Evolutionary conservation across 768 basidiomycete species (phyloP), one percentile per base, ranked within the genome.

Genomic region (Sporobolomyces pararoseus): DNA sequence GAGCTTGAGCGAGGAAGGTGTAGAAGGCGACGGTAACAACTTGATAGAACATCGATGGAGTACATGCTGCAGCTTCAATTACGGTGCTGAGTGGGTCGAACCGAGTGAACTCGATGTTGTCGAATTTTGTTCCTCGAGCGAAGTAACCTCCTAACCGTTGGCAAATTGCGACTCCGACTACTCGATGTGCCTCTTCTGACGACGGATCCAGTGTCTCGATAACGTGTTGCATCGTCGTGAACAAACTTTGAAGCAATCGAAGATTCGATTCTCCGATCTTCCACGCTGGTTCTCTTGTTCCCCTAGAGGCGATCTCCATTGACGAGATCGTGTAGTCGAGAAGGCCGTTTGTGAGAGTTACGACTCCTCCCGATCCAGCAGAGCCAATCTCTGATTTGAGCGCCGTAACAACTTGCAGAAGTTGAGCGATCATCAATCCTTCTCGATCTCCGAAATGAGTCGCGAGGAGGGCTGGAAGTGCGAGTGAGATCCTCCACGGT

Each of bases 21-120:
- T 96, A 97, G 80, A 94, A 98, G 2, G 88, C 85, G 74, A 97
- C 83, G 46, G 90, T 83, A n/a, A 92, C 84, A 52, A 95, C 88
- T 75, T 96, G 89, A 37, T 88, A 86, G 32, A 99, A 84, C 77
- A 92, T 88, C 70, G 93, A 90, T 0, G 92, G 94, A 0, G 89
- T 87, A 52, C 96, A 87, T 3, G 90, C 89, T 0, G 94, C 93
- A 0, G 89, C 86, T 80, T 99, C 95, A 31, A 95, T 84, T 27
- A 99, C 84, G 46, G 95, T 84, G 3, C 89, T 88, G 75, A 97
- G 87, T 0, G 96, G 94, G 78, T 96, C 91, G 46, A 68, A 23
- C 9, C n/a, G n/a, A 19, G 53, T 65, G 44, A 71, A 65, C 35
- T 58, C 60, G 52, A 62, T 4, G 29, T 6, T 14, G 23, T n/a